phyloP scores from a whole-genome alignment of 78 protist genomes.

The Polysphondylium violaceum region DNA sequence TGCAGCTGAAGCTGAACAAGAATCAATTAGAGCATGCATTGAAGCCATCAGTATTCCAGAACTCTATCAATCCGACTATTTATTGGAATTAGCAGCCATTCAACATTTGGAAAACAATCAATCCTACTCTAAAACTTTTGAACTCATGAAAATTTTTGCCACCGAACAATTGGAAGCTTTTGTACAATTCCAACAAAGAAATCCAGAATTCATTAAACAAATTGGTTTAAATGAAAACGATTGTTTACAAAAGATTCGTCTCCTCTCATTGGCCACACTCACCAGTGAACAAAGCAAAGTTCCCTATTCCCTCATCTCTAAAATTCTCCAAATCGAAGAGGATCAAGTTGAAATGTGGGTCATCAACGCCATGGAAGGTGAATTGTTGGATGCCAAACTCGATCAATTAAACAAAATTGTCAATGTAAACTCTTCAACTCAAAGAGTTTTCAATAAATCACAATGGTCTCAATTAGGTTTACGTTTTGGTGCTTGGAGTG shows the following conservation, averaged over 20 bases:
- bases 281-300: conserved; percentile 62
- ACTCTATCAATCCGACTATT: conserved; percentile 70
- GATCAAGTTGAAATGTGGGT: conserved; percentile 77
- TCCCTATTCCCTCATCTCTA: conserved; percentile 49
- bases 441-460: conserved; percentile 72
- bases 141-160: conserved; percentile 75
- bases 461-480: conserved; percentile 77
- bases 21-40: conserved; percentile 69
- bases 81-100: conserved; percentile 64
- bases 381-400: conserved; percentile 70
- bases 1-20: conserved; percentile 68
- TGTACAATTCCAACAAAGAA: conserved; percentile 30
- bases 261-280: conserved; percentile 62
- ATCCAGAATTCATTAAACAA: conserved; percentile 33
- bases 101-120: conserved; percentile 28
- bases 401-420: conserved; percentile 80
- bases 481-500: conserved; percentile 56
- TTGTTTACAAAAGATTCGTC: conserved; percentile 73
- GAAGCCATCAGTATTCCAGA: conserved; percentile 68
- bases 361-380: conserved; percentile 73
- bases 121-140: conserved; percentile 33
- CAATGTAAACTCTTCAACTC: conserved; percentile 69
- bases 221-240: conserved; percentile 44
- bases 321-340: conserved; percentile 62
- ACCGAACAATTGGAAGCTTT: conserved; percentile 66